These are phyloP conservation scores for Leccinum variabile DNA, from an alignment of 1,284 basidiomycete genomes.

Conservation along the genomic window DNA sequence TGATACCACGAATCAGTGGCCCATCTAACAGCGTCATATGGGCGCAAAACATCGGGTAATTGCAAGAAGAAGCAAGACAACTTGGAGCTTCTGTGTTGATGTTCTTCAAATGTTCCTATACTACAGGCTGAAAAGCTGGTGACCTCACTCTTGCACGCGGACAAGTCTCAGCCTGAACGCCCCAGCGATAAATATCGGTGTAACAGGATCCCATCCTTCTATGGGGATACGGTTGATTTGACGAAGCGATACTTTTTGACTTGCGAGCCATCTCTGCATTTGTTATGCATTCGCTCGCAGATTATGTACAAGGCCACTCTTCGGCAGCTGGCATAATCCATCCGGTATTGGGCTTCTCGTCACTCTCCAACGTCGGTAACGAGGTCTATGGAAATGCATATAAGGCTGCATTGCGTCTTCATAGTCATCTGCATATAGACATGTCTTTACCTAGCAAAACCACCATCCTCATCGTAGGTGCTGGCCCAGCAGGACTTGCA, in stretches of 20 bases:
- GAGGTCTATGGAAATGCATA: background rate
- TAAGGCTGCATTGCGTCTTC: background rate
- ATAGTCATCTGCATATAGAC: background rate
- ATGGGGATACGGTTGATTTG: background rate
- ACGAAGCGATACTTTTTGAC: background rate
- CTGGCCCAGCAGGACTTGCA: constrained; percentile 30
- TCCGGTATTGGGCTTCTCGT: background rate
- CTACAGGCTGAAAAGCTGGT: background rate
- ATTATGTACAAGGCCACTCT: background rate
- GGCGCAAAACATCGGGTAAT: background rate
- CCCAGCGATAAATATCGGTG: background rate
- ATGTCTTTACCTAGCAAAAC: constrained; percentile 29
- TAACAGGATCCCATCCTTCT: background rate
- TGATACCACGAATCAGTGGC: background rate
- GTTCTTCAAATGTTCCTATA: background rate
- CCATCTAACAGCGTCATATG: background rate
- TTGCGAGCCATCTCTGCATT: background rate
- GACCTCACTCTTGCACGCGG: background rate
- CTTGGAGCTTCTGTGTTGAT: background rate
- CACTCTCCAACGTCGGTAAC: background rate
- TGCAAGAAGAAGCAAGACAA: background rate
- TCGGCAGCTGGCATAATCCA: background rate
- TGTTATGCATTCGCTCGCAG: background rate
- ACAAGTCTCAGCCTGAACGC: background rate
- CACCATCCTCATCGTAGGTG: constrained; percentile 34